Percentiles rank a stretch among this genome's conserved stretches.
Conservation (phyloP, 306 rosid species). For the Rosa persica region DNA sequence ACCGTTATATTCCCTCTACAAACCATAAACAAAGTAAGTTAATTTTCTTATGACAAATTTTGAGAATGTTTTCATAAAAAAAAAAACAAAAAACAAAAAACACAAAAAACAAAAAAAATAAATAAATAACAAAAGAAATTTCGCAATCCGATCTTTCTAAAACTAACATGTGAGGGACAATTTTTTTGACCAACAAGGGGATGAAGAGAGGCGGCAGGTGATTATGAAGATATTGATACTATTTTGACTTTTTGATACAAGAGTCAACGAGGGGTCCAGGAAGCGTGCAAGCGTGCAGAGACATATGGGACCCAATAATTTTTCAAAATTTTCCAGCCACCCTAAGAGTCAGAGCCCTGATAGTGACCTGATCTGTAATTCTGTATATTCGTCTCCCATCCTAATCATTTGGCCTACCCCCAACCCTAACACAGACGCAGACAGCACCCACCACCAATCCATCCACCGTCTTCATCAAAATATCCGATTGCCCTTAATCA, state of each 20-base stretch:
- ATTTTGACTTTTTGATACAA: slow-evolving; percentile 8
- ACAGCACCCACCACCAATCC: slow-evolving; percentile 10
- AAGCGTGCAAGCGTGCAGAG: slow-evolving; percentile 91
- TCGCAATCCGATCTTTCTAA: no score
- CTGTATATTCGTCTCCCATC: slow-evolving; percentile 34
- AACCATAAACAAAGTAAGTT: no score
- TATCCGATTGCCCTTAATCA: slow-evolving; percentile 3
- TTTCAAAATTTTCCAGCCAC: slow-evolving; percentile 14
- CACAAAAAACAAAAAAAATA: no score
- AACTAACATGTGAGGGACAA: no score
- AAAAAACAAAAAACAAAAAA: no score
- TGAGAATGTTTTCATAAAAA: no score
- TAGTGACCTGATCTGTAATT: slow-evolving; percentile 34
- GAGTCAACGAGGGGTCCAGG: slow-evolving; percentile 64
- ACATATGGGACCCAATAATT: slow-evolving; percentile 47
- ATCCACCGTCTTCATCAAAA: neutral
- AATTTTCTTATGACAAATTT: no score
- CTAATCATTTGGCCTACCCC: slow-evolving; percentile 38
- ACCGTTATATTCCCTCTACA: no score
- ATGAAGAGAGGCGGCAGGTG: slow-evolving; percentile 20
- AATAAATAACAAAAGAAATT: no score
- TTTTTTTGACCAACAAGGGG: no score
- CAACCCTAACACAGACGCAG: neutral
- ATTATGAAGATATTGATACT: neutral
- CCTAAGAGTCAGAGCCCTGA: slow-evolving; percentile 90